Conservation (phyloP, 345 rosid genomes). For the Camelina laxa region DNA sequence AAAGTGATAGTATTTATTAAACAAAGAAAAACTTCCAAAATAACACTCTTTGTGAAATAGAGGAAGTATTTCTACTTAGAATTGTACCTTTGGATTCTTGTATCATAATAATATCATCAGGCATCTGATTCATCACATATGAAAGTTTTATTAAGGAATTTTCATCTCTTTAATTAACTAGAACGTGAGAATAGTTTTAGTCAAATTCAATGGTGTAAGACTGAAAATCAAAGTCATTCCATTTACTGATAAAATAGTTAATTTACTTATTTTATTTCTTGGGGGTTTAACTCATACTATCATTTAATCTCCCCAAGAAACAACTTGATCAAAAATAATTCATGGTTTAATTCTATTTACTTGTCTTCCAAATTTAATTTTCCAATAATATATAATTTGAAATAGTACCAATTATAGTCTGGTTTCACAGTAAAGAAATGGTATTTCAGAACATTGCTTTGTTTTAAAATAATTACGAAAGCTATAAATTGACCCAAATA, state of each 20-base stretch:
- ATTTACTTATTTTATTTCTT: no score
- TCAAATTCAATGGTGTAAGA: background rate
- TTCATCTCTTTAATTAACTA: background rate
- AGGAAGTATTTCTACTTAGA: no score
- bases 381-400: background rate
- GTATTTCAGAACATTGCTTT: background rate
- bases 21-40: no score
- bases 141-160: background rate
- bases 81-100: no score
- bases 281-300: no score
- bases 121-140: no score
- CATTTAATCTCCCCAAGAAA: background rate
- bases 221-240: background rate
- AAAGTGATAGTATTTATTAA: no score
- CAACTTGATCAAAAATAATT: background rate
- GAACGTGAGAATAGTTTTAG: background rate
- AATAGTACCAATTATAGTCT: background rate
- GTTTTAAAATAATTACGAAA: conserved; percentile 11
- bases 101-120: no score
- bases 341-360: background rate
- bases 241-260: background rate
- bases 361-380: background rate
- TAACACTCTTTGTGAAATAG: no score
- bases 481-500: conserved; percentile 22
- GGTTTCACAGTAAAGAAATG: background rate